Conservation (phyloP, 805 yeast species). For the Nakazawaea pomicola region DNA sequence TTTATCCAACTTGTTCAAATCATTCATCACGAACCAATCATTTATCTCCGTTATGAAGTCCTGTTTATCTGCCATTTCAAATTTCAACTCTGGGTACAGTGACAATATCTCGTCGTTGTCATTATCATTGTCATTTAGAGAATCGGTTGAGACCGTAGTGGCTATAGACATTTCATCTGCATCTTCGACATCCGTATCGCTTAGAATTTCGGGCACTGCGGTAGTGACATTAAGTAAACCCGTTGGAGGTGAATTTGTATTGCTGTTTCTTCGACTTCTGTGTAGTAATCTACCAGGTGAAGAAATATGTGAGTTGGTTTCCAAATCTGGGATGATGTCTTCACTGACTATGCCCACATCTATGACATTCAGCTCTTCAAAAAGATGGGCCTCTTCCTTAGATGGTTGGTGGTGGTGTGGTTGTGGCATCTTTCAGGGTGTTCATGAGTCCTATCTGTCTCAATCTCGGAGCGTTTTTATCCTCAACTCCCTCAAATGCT, state of each 20-base stretch:
- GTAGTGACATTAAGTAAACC: conserved; percentile 6
- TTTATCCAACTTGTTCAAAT: conserved; percentile 21
- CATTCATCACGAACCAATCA: conserved; percentile 32
- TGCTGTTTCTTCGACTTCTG: conserved; percentile 6
- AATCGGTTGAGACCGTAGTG: conserved; percentile 6
- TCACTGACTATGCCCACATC: conserved; percentile 13
- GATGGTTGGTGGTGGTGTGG: conserved; percentile 4
- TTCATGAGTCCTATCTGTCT: no score
- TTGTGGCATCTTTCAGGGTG: conserved; percentile 4
- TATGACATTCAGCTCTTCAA: conserved; percentile 12
- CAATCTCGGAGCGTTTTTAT: no score
- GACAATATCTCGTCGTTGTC: conserved; percentile 26
- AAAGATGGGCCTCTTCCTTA: conserved; percentile 10
- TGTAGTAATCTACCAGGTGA: conserved; percentile 13
- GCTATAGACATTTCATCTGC: conserved; percentile 12
- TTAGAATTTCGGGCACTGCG: conserved; percentile 26
- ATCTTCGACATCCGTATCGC: conserved; percentile 17
- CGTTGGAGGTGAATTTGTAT: conserved; percentile 1
- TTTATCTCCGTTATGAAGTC: conserved; percentile 32
- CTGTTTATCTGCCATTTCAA: conserved; percentile 33
- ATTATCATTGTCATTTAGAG: conserved; percentile 12
- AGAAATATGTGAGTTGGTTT: conserved; percentile 9
- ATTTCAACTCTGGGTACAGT: conserved; percentile 39
- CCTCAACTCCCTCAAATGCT: no score
- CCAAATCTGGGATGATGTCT: no score